Conservation (phyloP, 768 basidiomycete genomes). For the Thelephora aurantiotincta region DNA sequence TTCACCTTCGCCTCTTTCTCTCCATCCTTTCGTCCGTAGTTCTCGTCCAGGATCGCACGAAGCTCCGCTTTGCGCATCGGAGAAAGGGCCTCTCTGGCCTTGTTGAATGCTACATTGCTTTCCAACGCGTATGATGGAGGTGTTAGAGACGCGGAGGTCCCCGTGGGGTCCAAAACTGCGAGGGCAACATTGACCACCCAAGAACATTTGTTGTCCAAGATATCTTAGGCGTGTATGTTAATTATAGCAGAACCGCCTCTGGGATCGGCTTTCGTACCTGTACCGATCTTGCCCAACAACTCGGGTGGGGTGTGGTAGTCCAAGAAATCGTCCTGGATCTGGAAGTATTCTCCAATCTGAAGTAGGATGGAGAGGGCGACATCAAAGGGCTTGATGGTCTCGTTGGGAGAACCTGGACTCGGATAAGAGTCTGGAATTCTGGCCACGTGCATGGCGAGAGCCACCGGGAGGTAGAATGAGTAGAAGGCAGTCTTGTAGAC, state of each 20-base stretch:
- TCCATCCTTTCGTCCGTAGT: constrained; percentile 49
- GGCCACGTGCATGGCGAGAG: constrained; percentile 78
- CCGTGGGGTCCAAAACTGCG: constrained; percentile 11
- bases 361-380: constrained; percentile 71
- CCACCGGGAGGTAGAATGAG: constrained; percentile 97
- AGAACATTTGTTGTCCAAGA: constrained; percentile 96
- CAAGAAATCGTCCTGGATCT: constrained; percentile 94
- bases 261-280: constrained; percentile 14
- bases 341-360: constrained; percentile 95
- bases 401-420: constrained; percentile 19
- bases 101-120: background rate
- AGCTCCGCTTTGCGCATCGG: constrained; percentile 21
- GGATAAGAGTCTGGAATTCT: constrained; percentile 39
- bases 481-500: constrained; percentile 97
- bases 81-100: background rate
- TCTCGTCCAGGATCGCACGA: constrained; percentile 43
- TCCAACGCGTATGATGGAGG: constrained; percentile 10
- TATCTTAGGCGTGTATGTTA: constrained; percentile 31
- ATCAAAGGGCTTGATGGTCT: constrained; percentile 45
- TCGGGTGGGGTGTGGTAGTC: constrained; percentile 87
- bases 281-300: constrained; percentile 91
- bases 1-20: constrained; percentile 48
- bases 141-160: constrained; percentile 17
- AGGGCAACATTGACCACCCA: constrained; percentile 93
- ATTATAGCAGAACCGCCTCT: background rate